phyloP scores from a whole-genome alignment of 345 rosid genomes.

The Nasturtium officinale region DNA sequence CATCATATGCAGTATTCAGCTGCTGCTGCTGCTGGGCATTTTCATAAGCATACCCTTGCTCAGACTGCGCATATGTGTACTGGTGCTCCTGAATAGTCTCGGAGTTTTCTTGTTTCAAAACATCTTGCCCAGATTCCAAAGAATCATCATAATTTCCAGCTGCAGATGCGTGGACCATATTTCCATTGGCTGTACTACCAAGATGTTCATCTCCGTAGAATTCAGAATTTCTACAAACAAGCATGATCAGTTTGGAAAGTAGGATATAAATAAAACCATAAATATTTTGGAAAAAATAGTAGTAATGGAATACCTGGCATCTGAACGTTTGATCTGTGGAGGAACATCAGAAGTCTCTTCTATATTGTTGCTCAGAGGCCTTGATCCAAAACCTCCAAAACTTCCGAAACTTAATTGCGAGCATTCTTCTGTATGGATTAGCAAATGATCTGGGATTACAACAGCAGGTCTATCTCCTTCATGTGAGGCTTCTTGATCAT shows the following conservation, averaged over 20 bases:
- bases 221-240: constrained; percentile 62
- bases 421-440: constrained; percentile 79
- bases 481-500: constrained; percentile 51
- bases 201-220: constrained; percentile 75
- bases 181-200: constrained; percentile 60
- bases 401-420: constrained; percentile 96
- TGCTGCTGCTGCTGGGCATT: constrained; percentile 64
- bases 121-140: constrained; percentile 62
- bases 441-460: constrained; percentile 91
- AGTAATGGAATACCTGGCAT: constrained; percentile 58
- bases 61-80: constrained; percentile 70
- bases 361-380: constrained; percentile 57
- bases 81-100: constrained; percentile 68
- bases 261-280: neutral
- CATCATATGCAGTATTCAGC: constrained; percentile 60
- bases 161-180: constrained; percentile 53
- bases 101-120: constrained; percentile 63
- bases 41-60: constrained; percentile 67
- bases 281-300: neutral
- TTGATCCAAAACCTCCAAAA: constrained; percentile 71
- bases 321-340: constrained; percentile 55
- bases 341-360: constrained; percentile 62
- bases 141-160: constrained; percentile 62
- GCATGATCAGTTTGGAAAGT: constrained; percentile 16
- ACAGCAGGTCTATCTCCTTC: constrained; percentile 80